Evolutionary conservation across 2,329 filamentous ascomycete species (phyloP).

Genomic region (Dendrostoma leiphaemia): DNA sequence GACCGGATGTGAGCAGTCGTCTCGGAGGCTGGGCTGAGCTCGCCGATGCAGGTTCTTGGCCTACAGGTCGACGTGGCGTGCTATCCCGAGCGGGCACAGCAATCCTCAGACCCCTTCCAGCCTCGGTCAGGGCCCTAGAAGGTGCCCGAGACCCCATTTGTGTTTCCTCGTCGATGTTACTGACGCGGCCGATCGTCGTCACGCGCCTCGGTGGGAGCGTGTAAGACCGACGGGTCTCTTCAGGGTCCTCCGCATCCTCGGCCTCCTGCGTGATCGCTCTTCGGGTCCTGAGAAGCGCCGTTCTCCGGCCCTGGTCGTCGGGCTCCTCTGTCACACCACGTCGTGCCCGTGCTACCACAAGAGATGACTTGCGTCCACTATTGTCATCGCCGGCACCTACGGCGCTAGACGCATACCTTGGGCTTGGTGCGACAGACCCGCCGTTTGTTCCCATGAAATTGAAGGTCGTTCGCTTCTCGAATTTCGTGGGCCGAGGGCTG

Average conservation of each 20-base stretch:
- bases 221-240: conserved; percentile 33
- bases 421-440: conserved; percentile 39
- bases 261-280: conserved; percentile 48
- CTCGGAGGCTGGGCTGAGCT: conserved; percentile 52
- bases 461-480: conserved; percentile 52
- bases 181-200: conserved; percentile 27
- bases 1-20: conserved; percentile 48
- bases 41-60: conserved; percentile 34
- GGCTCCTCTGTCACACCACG: conserved; percentile 49
- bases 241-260: conserved; percentile 36
- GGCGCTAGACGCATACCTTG: conserved; percentile 34
- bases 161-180: conserved; percentile 46
- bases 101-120: conserved; percentile 37
- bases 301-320: conserved; percentile 41
- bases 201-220: conserved; percentile 45
- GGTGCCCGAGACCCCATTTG: conserved; percentile 52
- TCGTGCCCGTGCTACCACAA: conserved; percentile 41
- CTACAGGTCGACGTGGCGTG: conserved; percentile 7
- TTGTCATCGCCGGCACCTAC: conserved; percentile 37
- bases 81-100: conserved; percentile 32
- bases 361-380: conserved; percentile 51
- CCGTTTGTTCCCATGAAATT: conserved; percentile 30
- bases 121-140: conserved; percentile 58
- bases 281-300: conserved; percentile 45
- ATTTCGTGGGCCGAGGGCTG: conserved; percentile 47